Base-by-base conservation (phyloP, 2,329 filamentous ascomycete genomes). In the Colletotrichum acutatum region DNA sequence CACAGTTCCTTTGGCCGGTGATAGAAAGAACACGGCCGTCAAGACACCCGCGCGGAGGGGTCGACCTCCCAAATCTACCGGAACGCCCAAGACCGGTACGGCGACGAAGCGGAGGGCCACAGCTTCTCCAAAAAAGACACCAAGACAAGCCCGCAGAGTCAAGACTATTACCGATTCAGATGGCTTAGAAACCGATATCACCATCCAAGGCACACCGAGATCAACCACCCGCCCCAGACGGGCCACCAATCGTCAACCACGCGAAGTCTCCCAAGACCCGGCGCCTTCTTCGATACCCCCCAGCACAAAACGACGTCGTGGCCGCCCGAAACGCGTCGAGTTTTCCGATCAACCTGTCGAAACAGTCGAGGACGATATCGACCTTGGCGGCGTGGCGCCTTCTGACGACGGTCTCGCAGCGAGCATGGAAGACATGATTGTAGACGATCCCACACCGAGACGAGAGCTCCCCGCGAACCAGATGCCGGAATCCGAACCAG, bases 1-100 rank as follows among this genome's bases (percentile, higher is more conserved):
- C 0, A 86, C 83, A 0, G 83, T 91, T 4, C 89, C 89, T 5
- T 79, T 91, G 68, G 86, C 84, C 66, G 85, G 87, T 71, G 83
- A 85, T 58, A 84, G 84, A 69, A 78, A 75, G 22, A 82, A 80
- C 54, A 79, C 79, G 66, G 76, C 77, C 24, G 76, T 77, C 49
- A 75, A 78, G 54, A 84, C 85, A 4, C 86, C 86, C 5, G 83
- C 80, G 76, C 80, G 81, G 63, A 83, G 85, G 67, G 85, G 86
- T 6, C 84, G 87, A 16, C 86, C 86, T 37, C 85, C 86, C 58
- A 86, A 84, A 67, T 84, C 84, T 32, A 87, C 88, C 69, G 87
- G 85, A 5, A 90, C 88, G 4, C 89, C 89, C 2, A 82, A 85
- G 74, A 85, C 87, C 1, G 80, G 78, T 59, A 79, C 81, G 19